Percentiles rank a stretch among this genome's conserved stretches.
These are phyloP conservation scores for Curvularia verruculosa DNA, from an alignment of 2,329 filamentous ascomycete genomes.

Conservation along the genomic window DNA sequence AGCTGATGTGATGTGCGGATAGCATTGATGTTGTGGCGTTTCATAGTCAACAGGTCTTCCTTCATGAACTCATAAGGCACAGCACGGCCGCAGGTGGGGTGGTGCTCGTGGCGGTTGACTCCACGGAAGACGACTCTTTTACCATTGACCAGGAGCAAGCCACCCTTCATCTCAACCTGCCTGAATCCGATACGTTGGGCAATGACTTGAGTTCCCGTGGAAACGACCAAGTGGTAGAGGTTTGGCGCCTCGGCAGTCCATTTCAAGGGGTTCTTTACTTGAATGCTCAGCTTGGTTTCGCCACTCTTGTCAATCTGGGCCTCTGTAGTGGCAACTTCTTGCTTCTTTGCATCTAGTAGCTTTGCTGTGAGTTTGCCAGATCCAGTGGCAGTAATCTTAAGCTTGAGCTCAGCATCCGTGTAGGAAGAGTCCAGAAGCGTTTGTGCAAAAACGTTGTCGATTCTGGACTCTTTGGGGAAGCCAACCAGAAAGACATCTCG, in stretches of 20 bases:
- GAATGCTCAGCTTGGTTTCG: slow-evolving; percentile 44
- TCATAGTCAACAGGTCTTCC: slow-evolving; percentile 70
- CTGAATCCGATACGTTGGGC: slow-evolving; percentile 67
- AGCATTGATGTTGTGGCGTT: slow-evolving; percentile 73
- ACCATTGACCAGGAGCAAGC: slow-evolving; percentile 68
- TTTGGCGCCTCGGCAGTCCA: slow-evolving; percentile 73
- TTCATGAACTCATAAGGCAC: slow-evolving; percentile 68
- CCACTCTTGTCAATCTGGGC: slow-evolving; percentile 22
- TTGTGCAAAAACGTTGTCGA: slow-evolving; percentile 65
- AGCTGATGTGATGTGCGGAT: slow-evolving; percentile 73
- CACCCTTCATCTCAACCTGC: slow-evolving; percentile 65
- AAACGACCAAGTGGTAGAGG: slow-evolving; percentile 62
- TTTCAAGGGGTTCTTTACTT: slow-evolving; percentile 62
- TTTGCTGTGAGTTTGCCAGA: slow-evolving; percentile 52
- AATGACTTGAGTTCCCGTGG: slow-evolving; percentile 51
- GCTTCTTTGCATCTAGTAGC: slow-evolving; percentile 53
- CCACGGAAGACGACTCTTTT: slow-evolving; percentile 66
- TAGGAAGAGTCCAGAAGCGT: slow-evolving; percentile 61
- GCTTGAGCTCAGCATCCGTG: slow-evolving; percentile 57
- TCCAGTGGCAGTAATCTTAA: slow-evolving; percentile 54
- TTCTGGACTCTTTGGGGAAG: slow-evolving; percentile 58
- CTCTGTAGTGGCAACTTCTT: slow-evolving; percentile 20
- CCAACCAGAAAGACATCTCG: slow-evolving; percentile 68
- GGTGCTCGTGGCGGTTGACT: slow-evolving; percentile 74
- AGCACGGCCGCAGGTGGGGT: slow-evolving; percentile 66